Conservation (phyloP, 768 basidiomycete genomes). For the Phanerochaete carnosa region DNA sequence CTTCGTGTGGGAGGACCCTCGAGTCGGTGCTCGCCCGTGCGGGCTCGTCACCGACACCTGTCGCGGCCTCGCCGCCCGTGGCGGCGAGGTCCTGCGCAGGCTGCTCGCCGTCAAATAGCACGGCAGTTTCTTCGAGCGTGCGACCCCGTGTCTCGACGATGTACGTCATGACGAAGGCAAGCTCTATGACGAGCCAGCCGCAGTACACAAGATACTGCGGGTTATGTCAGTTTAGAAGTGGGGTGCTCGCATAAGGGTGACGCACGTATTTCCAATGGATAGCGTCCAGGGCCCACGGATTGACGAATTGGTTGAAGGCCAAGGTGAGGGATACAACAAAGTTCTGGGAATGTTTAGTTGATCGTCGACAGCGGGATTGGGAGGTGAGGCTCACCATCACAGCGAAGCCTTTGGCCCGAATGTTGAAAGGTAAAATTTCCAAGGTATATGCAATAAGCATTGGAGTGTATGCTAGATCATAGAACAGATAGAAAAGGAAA, state of each 20-base stretch:
- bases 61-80: constrained; percentile 48
- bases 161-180: constrained; percentile 51
- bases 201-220: constrained; percentile 58
- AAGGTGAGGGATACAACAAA: constrained; percentile 59
- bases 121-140: constrained; percentile 73
- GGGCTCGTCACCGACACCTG: constrained; percentile 3
- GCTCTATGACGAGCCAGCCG: constrained; percentile 61
- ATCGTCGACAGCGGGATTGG: not conserved
- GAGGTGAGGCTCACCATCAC: constrained; percentile 49
- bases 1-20: not conserved
- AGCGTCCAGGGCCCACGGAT: constrained; percentile 64
- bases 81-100: constrained; percentile 37
- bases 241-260: not conserved
- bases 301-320: constrained; percentile 79
- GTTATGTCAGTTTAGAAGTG: constrained; percentile 8
- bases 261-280: constrained; percentile 42
- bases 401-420: constrained; percentile 79
- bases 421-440: constrained; percentile 78
- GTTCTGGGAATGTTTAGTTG: constrained; percentile 37
- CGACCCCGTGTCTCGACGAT: constrained; percentile 61
- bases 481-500: constrained; percentile 50
- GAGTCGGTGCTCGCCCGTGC: not conserved
- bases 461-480: constrained; percentile 76
- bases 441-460: constrained; percentile 60
- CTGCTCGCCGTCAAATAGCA: constrained; percentile 64